Percentiles rank a stretch among this genome's conserved stretches.
Evolutionary conservation across 1,284 basidiomycete genomes (phyloP).

Genomic region (Porogramme epimiltina): DNA sequence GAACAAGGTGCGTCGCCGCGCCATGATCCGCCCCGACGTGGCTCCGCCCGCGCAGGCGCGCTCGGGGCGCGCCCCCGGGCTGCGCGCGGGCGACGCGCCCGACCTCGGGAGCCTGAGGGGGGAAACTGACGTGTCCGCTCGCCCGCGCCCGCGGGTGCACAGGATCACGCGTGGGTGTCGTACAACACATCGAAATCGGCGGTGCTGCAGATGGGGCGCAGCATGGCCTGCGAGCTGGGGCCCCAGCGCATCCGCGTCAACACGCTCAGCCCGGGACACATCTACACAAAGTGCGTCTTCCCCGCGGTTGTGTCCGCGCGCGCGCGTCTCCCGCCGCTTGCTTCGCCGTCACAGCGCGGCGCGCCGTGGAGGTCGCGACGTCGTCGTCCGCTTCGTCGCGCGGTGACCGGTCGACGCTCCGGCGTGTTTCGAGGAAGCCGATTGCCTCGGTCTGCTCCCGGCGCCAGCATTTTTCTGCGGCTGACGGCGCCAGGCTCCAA

Average conservation of each 20-base stretch:
- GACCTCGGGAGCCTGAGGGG: too few species aligned
- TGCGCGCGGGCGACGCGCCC: too few species aligned
- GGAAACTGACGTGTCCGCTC: too few species aligned
- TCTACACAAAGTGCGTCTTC: conserved; percentile 68
- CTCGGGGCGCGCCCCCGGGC: too few species aligned
- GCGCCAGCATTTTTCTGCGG: too few species aligned
- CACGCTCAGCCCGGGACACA: conserved; percentile 75
- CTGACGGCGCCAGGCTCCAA: too few species aligned
- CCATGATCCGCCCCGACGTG: too few species aligned
- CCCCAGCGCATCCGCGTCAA: conserved; percentile 73
- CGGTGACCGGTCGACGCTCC: too few species aligned
- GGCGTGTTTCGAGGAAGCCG: not conserved
- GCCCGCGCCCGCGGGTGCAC: not conserved
- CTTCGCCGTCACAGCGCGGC: too few species aligned
- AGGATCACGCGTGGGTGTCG: conserved; percentile 77
- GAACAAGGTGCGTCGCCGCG: conserved; percentile 56
- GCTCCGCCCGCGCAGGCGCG: too few species aligned
- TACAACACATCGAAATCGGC: conserved; percentile 85
- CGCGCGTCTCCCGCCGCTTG: not conserved
- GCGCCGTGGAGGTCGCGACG: too few species aligned
- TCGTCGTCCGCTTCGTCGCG: too few species aligned
- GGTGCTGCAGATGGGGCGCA: conserved; percentile 81
- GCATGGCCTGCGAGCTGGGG: conserved; percentile 84
- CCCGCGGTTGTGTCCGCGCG: not conserved
- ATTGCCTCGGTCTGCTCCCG: not conserved